These are phyloP conservation scores for Sugiyamaella smithiae DNA, from an alignment of 805 yeast species.

Conservation along the genomic window DNA sequence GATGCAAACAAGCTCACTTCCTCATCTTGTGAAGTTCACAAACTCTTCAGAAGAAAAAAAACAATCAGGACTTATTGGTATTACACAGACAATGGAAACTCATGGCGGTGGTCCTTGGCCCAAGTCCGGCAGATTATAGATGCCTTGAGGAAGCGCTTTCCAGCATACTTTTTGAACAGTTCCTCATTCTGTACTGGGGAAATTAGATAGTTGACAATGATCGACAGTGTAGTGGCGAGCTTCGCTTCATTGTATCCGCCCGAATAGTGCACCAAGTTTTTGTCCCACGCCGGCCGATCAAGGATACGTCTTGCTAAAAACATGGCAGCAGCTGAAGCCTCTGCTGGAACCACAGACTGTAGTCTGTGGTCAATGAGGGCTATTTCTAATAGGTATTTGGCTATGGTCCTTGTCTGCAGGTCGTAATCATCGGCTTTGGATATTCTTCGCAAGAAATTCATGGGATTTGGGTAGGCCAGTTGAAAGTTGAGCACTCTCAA, in stretches of 20 bases:
- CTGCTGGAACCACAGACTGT: conserved; percentile 69
- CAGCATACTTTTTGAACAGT: conserved; percentile 88
- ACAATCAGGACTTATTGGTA: background rate
- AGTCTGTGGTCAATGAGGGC: conserved; percentile 73
- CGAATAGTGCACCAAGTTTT: conserved; percentile 82
- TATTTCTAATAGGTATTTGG: conserved; percentile 78
- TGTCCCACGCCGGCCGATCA: conserved; percentile 70
- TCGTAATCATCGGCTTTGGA: conserved; percentile 91
- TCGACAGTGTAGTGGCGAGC: conserved; percentile 65
- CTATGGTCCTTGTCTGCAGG: conserved; percentile 76
- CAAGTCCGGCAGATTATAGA: conserved; percentile 36
- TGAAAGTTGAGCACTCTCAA: conserved; percentile 69
- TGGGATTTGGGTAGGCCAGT: conserved; percentile 81
- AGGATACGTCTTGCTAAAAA: conserved; percentile 72
- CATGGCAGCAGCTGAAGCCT: conserved; percentile 87
- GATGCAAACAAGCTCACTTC: conserved; percentile 1
- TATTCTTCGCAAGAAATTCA: conserved; percentile 83
- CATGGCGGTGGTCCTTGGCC: conserved; percentile 28
- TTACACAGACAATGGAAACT: background rate
- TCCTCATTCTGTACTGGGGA: conserved; percentile 87
- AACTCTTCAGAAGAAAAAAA: background rate
- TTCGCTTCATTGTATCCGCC: conserved; percentile 82
- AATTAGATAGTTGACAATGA: conserved; percentile 69
- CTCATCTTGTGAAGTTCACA: background rate
- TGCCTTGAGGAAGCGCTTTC: conserved; percentile 77